Evolutionary conservation across 345 rosid genomes (phyloP).

Genomic region (Eucalyptus pauciflora): DNA sequence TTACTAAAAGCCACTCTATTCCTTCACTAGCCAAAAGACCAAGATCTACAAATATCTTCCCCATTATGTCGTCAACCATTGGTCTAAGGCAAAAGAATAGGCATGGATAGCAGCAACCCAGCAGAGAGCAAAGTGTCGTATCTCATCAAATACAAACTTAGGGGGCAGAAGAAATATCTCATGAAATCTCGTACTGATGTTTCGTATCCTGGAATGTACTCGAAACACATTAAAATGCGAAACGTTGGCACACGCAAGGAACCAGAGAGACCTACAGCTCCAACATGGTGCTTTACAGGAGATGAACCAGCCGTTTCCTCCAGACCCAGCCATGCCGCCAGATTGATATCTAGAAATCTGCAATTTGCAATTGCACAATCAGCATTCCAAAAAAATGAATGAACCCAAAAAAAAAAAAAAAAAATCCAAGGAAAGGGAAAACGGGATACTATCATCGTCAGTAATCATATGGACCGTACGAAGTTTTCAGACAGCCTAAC

Average conservation of each 20-base stretch:
- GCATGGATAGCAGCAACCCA: not conserved
- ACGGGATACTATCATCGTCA: not conserved
- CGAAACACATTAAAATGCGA: not conserved
- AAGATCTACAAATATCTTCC: not conserved
- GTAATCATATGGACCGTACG: not conserved
- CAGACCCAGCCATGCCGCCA: constrained; percentile 74
- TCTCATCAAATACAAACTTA: not conserved
- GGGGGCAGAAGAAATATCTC: not conserved
- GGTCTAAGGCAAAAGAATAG: not conserved
- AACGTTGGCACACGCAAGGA: not conserved
- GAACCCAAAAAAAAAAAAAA: not conserved
- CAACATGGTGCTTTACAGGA: constrained; percentile 70
- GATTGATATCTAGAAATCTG: constrained; percentile 66
- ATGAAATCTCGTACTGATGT: not conserved
- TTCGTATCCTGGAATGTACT: not conserved
- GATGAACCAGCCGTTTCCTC: constrained; percentile 81
- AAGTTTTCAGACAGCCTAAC: not conserved
- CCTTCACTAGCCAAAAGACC: not conserved
- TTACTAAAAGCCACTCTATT: not conserved
- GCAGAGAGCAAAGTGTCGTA: not conserved
- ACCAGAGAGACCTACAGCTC: constrained; percentile 51
- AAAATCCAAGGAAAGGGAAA: not conserved
- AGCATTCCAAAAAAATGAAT: not conserved
- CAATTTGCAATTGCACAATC: not conserved
- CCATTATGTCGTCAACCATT: not conserved